Evolutionary conservation across 2,329 filamentous ascomycete species (phyloP).

Genomic region (Penicillium sp.): DNA sequence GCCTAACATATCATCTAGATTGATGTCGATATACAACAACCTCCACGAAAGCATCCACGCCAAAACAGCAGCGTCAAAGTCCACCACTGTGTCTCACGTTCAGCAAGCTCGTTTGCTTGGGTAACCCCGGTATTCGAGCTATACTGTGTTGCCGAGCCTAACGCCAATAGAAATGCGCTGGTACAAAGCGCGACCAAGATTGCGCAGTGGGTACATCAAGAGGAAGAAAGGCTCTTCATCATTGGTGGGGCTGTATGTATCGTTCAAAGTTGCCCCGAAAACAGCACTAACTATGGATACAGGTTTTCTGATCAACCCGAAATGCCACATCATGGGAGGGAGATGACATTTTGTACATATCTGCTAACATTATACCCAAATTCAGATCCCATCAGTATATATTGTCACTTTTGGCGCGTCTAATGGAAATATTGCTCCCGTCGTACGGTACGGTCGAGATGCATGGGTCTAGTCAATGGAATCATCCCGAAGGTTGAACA

Average conservation of each 20-base stretch:
- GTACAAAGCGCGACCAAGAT: slow-evolving; percentile 84
- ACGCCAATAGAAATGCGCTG: slow-evolving; percentile 57
- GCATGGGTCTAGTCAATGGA: slow-evolving; percentile 47
- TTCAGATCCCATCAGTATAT: not conserved
- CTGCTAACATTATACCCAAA: slow-evolving; percentile 2
- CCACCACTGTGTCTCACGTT: slow-evolving; percentile 69
- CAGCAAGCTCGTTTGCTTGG: slow-evolving; percentile 80
- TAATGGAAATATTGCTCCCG: not conserved
- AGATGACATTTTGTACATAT: not conserved
- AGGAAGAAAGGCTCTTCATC: slow-evolving; percentile 93
- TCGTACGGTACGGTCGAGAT: not conserved
- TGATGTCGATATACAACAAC: slow-evolving; percentile 79
- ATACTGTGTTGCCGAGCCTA: slow-evolving; percentile 85
- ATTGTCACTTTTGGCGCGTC: not conserved
- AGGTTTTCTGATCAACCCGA: slow-evolving; percentile 22
- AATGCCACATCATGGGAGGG: not conserved
- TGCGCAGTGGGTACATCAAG: slow-evolving; percentile 82
- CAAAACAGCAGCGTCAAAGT: slow-evolving; percentile 82
- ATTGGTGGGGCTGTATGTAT: slow-evolving; percentile 81
- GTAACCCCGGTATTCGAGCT: slow-evolving; percentile 86
- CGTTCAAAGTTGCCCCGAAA: not conserved
- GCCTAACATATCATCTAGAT: slow-evolving; percentile 34
- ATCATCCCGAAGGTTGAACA: slow-evolving; percentile 73
- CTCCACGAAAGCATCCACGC: slow-evolving; percentile 81
- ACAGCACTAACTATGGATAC: slow-evolving; percentile 2